Conservation (phyloP, 1,284 basidiomycete genomes). For the Trichosporon sp. region DNA sequence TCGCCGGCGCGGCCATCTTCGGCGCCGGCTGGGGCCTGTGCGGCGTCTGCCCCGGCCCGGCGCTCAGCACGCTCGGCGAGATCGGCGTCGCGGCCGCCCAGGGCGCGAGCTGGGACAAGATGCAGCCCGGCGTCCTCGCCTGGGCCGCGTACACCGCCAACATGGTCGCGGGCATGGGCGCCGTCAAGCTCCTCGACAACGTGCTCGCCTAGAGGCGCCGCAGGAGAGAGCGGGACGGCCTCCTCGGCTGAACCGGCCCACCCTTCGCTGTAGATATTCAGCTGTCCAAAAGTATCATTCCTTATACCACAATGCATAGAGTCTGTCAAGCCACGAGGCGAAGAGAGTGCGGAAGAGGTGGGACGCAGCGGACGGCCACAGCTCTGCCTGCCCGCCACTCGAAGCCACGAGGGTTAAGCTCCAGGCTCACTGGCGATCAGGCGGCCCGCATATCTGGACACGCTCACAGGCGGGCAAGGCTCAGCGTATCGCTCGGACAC, state of each 20-base stretch:
- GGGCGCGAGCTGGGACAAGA: not conserved
- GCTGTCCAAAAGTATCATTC: not conserved
- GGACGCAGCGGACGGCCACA: too few relatives aligned
- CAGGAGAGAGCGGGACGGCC: not conserved
- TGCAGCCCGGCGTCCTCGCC: constrained; percentile 2
- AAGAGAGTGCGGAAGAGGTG: too few relatives aligned
- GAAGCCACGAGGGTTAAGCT: too few relatives aligned
- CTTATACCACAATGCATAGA: not conserved
- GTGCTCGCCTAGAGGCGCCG: not conserved
- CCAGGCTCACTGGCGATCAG: too few relatives aligned
- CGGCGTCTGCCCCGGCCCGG: constrained; percentile 58
- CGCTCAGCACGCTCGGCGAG: constrained; percentile 22
- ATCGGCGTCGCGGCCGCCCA: constrained; percentile 1
- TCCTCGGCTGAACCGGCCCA: not conserved
- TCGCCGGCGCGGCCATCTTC: constrained; percentile 59
- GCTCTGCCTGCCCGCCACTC: too few relatives aligned
- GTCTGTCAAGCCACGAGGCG: too few relatives aligned
- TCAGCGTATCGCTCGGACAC: not conserved
- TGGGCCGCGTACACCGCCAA: constrained; percentile 16
- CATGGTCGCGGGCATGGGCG: constrained; percentile 16
- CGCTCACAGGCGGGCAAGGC: not conserved
- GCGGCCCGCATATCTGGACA: too few relatives aligned
- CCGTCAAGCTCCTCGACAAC: not conserved
- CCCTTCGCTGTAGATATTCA: too few relatives aligned
- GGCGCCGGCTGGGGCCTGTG: constrained; percentile 64